Evolutionary conservation across 345 rosid genomes (phyloP).

Genomic region (Passiflora organensis): DNA sequence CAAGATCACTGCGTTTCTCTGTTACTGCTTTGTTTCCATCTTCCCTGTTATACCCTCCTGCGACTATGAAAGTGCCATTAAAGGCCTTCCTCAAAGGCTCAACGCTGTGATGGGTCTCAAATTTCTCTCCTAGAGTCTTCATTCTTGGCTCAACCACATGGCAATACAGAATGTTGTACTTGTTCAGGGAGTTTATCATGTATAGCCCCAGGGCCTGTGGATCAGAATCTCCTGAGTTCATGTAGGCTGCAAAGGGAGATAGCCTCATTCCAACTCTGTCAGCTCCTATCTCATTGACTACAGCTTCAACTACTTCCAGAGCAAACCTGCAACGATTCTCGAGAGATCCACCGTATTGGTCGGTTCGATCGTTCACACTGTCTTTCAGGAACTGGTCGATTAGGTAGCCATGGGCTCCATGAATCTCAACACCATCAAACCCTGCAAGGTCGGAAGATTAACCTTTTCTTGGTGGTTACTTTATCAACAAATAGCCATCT

Average conservation of each 20-base stretch:
- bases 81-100: conserved; percentile 61
- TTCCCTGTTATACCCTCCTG: conserved; percentile 51
- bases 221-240: conserved; percentile 54
- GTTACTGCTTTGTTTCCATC: conserved; percentile 49
- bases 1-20: conserved; percentile 43
- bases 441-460: conserved; percentile 22
- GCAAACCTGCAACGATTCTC: conserved; percentile 61
- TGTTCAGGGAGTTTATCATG: conserved; percentile 58
- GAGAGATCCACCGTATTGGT: conserved; percentile 61
- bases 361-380: conserved; percentile 63
- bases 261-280: conserved; percentile 64
- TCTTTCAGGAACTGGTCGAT: conserved; percentile 72
- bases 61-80: conserved; percentile 52
- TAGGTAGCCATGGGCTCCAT: conserved; percentile 64
- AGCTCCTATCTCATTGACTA: too few relatives aligned
- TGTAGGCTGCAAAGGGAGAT: conserved; percentile 49
- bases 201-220: conserved; percentile 53
- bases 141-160: conserved; percentile 67
- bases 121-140: conserved; percentile 25
- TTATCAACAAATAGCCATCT: too few relatives aligned
- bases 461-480: background rate
- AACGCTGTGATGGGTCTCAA: conserved; percentile 30
- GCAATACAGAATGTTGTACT: conserved; percentile 44
- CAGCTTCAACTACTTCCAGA: conserved; percentile 61
- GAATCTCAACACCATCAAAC: conserved; percentile 77